Evolutionary conservation across 108 stramenopile species (phyloP), one percentile per base, ranked within the genome.

Genomic region (Cyclostephanos invisitatus): DNA sequence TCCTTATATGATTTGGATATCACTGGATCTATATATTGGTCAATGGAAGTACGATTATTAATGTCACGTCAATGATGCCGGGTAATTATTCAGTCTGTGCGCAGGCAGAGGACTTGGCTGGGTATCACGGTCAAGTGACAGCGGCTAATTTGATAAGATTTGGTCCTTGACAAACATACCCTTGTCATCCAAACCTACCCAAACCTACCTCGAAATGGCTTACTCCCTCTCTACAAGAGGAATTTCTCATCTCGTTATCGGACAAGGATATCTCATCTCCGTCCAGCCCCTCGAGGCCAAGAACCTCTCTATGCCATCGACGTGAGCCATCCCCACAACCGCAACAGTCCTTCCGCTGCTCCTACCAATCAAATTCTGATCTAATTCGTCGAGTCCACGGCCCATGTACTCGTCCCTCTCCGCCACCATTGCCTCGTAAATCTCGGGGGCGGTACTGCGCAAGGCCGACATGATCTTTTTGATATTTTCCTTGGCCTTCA

Each of bases 361-460:
- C 29, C 47, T 56, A 22, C 56, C 55, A 8, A 42, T 58, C n/a
- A 74, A 60, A 47, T 68, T 74, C 1, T 28, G 20, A 11, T 67
- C 73, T 22, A 77, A 49, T 54, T 78, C 80, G 62, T 84, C 77
- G 14, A 84, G 40, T 10, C 83, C 83, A n/a, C 72, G 67, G 20
- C 70, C 83, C 84, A 84, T 84, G 64, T 78, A 84, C 55, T 65
- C 55, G 60, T 84, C 84, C 32, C 84, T 68, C 46, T 84, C 84
- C n/a, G 72, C 77, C 21, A 84, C 84, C 77, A 84, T 78, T 2
- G 84, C 84, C 36, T 82, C 68, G 55, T 84, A 84, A 11, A 84
- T 69, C 28, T 82, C 72, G 17, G 84, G 84, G 17, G 80, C 80
- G 2, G 76, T 74, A 0, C 24, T 36, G 38, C 70, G 48, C 15